A percentile compares a stretch with the other conserved stretches of the same genome.
Evolutionary conservation across 1,139 yeast species (phyloP).

Genomic region (Taiozyma onychis): DNA sequence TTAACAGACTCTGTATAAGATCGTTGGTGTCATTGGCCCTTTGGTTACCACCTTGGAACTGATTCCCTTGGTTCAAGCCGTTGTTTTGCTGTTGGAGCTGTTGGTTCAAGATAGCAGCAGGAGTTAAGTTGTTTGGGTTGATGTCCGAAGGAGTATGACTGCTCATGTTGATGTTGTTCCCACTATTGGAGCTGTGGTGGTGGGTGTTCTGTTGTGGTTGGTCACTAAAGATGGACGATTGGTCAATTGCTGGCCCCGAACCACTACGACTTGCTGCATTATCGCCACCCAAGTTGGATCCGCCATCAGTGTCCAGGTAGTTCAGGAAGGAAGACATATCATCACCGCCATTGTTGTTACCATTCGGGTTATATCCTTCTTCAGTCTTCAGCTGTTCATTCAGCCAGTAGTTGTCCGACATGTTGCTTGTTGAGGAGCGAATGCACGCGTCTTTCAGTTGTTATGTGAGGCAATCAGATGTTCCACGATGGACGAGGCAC

Average conservation of each 20-base stretch:
- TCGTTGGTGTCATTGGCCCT: constrained; percentile 14
- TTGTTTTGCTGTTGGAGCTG: constrained; percentile 14
- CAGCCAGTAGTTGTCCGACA: constrained; percentile 24
- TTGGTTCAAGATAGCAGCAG: constrained; percentile 11
- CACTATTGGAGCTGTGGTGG: constrained; percentile 8
- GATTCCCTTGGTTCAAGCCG: constrained; percentile 4
- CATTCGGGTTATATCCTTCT: constrained; percentile 11
- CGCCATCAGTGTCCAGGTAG: constrained; percentile 18
- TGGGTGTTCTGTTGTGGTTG: constrained; percentile 5
- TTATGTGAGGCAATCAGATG: neutral
- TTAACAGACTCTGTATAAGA: constrained; percentile 15
- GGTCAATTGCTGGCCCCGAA: constrained; percentile 5
- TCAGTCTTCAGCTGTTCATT: constrained; percentile 21
- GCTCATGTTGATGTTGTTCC: constrained; percentile 5
- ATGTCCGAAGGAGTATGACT: neutral
- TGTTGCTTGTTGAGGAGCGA: neutral
- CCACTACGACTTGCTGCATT: constrained; percentile 1
- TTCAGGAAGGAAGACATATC: constrained; percentile 25
- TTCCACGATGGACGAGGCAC: neutral
- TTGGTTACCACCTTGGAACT: constrained; percentile 4
- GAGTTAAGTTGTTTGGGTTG: constrained; percentile 7
- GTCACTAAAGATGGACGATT: constrained; percentile 7
- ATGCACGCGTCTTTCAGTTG: neutral
- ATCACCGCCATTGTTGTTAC: constrained; percentile 11
- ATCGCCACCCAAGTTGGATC: neutral